These are phyloP conservation scores for Thalassiosira oceanica DNA, from an alignment of 352 stramenopile genomes.

Conservation along the genomic window DNA sequence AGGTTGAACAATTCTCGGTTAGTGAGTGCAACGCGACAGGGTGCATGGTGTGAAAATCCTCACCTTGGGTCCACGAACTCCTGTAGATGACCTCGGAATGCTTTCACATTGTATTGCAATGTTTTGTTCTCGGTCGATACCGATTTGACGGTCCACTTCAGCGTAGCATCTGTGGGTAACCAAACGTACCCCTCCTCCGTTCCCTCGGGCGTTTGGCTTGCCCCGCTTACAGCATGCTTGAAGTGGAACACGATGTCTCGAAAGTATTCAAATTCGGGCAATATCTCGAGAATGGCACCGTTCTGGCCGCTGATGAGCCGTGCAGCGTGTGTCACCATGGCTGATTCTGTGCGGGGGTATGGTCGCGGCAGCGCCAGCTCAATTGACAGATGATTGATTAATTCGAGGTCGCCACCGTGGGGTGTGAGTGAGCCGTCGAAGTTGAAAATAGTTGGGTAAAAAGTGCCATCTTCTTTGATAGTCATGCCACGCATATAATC, in stretches of 20 bases:
- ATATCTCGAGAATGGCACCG: conserved; percentile 84
- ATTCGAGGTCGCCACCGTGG: conserved; percentile 71
- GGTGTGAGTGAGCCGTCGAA: conserved; percentile 77
- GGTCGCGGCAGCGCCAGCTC: conserved; percentile 73
- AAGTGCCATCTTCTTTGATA: conserved; percentile 68
- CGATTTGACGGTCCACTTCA: conserved; percentile 76
- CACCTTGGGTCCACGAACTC: conserved; percentile 77
- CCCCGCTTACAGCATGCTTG: conserved; percentile 82
- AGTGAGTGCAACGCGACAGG: no score
- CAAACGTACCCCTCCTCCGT: conserved; percentile 72
- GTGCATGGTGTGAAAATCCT: no score
- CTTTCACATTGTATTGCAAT: conserved; percentile 75
- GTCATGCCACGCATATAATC: conserved; percentile 85
- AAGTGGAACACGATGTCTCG: conserved; percentile 89
- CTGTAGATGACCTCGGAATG: conserved; percentile 75
- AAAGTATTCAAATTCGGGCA: conserved; percentile 89
- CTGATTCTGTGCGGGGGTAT: conserved; percentile 57
- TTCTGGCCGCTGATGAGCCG: conserved; percentile 81
- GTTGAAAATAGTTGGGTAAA: conserved; percentile 82
- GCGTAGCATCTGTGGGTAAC: conserved; percentile 80
- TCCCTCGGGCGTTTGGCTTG: conserved; percentile 51
- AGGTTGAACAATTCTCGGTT: no score
- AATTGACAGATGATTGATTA: conserved; percentile 81
- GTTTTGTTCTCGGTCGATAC: conserved; percentile 73
- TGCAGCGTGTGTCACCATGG: conserved; percentile 68